These are phyloP conservation scores for Flaveria bidentis DNA, from an alignment of 129 eudicot genomes.

Conservation along the genomic window DNA sequence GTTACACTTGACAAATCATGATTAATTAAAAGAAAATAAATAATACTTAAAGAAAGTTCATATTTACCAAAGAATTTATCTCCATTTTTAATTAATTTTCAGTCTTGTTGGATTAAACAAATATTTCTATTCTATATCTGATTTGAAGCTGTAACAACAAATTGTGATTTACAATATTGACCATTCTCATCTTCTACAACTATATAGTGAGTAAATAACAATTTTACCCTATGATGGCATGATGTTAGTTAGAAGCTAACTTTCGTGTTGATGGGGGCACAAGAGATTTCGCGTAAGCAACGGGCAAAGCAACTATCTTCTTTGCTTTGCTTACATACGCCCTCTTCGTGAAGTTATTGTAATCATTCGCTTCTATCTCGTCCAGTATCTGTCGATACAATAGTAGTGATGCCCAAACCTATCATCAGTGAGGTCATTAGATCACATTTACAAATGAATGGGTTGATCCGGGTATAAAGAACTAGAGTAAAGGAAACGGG, in stretches of 20 bases:
- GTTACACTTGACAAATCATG: no score
- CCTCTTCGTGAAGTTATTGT: conserved; percentile 87
- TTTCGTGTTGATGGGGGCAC: conserved; percentile 59
- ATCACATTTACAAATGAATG: background rate
- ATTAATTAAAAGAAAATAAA: no score
- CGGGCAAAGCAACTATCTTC: conserved; percentile 78
- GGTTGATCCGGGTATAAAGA: background rate
- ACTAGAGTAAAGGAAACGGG: background rate
- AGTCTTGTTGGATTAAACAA: conserved; percentile 3
- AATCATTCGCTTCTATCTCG: conserved; percentile 94
- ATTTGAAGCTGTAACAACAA: conserved; percentile 25
- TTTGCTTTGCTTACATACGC: conserved; percentile 88
- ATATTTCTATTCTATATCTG: conserved; percentile 37
- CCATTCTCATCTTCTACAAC: conserved; percentile 39
- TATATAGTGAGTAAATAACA: conserved; percentile 25
- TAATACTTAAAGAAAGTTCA: no score
- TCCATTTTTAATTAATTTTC: no score
- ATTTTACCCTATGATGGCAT: conserved; percentile 30
- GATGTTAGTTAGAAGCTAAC: conserved; percentile 25
- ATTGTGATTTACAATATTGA: conserved; percentile 32
- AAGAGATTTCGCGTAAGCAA: conserved; percentile 78
- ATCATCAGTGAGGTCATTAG: conserved; percentile 1
- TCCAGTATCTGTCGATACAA: conserved; percentile 83
- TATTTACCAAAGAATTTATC: no score
- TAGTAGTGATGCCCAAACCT: conserved; percentile 97